Conservation (phyloP, 805 yeast genomes). For the Lipomyces kockii region DNA sequence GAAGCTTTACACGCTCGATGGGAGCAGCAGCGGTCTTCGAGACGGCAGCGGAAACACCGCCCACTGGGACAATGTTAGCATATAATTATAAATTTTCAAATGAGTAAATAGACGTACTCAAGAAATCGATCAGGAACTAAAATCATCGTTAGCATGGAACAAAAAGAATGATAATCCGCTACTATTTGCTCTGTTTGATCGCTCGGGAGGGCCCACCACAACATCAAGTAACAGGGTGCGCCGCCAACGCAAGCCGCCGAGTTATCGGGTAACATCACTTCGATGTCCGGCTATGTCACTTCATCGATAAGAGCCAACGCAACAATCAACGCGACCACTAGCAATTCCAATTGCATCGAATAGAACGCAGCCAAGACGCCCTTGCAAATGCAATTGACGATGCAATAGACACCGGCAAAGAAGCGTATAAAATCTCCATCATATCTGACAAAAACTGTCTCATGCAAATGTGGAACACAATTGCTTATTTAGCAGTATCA, state of each 20-base stretch:
- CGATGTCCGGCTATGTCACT: too few species aligned
- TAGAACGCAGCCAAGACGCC: background rate
- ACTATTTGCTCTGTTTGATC: background rate
- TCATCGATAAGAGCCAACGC: background rate
- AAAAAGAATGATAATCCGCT: background rate
- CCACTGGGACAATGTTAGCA: slow-evolving; percentile 75
- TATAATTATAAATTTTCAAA: slow-evolving; percentile 6
- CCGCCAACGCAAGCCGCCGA: too few species aligned
- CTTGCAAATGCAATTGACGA: background rate
- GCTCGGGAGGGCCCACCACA: background rate
- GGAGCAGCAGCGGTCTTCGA: slow-evolving; percentile 98
- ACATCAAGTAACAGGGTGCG: too few species aligned
- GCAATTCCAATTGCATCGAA: background rate
- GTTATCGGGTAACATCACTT: background rate
- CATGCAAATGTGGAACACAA: background rate
- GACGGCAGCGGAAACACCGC: slow-evolving; percentile 99
- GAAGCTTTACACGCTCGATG: slow-evolving; percentile 93
- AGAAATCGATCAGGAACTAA: slow-evolving; percentile 44
- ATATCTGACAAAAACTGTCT: background rate
- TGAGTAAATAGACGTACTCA: slow-evolving; percentile 36
- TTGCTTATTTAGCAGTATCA: background rate
- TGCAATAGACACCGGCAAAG: background rate
- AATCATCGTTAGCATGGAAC: background rate
- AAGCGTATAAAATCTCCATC: background rate
- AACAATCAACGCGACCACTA: background rate